These are phyloP conservation scores for Eucalyptus sp. DNA, from an alignment of 345 rosid genomes.

Conservation along the genomic window DNA sequence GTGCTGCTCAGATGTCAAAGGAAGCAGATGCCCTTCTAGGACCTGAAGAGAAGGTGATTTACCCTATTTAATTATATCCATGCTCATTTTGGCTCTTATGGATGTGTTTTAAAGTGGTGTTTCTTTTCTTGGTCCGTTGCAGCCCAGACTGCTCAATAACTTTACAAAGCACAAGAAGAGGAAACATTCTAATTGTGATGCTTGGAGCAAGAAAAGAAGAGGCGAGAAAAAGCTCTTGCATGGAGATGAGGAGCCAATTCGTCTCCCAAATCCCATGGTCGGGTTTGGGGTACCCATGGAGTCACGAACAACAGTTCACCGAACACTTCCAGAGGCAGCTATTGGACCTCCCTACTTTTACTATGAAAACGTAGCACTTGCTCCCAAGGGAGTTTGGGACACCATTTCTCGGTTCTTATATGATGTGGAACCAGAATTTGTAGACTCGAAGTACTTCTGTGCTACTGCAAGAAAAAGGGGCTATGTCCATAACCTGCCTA, in stretches of 20 bases:
- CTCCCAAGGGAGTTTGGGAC: slow-evolving; percentile 94
- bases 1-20: slow-evolving; percentile 73
- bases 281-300: slow-evolving; percentile 82
- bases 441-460: slow-evolving; percentile 70
- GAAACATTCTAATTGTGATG: slow-evolving; percentile 9
- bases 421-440: slow-evolving; percentile 76
- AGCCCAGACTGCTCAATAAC: slow-evolving; percentile 3
- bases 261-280: slow-evolving; percentile 78
- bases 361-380: slow-evolving; percentile 86
- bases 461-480: slow-evolving; percentile 94
- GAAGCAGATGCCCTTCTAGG: slow-evolving; percentile 36
- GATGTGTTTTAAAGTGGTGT: not conserved
- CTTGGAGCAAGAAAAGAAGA: slow-evolving; percentile 14
- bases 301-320: not conserved
- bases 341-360: slow-evolving; percentile 72
- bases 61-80: not conserved
- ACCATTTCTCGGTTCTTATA: slow-evolving; percentile 58
- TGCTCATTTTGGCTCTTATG: not conserved
- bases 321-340: slow-evolving; percentile 56
- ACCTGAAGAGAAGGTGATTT: slow-evolving; percentile 46
- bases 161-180: slow-evolving; percentile 36
- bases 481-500: slow-evolving; percentile 77
- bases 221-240: slow-evolving; percentile 4
- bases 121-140: slow-evolving; percentile 17
- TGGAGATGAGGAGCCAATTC: slow-evolving; percentile 37